phyloP scores from a whole-genome alignment of 192 early-diverging fungal species.

The Umbelopsis isabellina region DNA sequence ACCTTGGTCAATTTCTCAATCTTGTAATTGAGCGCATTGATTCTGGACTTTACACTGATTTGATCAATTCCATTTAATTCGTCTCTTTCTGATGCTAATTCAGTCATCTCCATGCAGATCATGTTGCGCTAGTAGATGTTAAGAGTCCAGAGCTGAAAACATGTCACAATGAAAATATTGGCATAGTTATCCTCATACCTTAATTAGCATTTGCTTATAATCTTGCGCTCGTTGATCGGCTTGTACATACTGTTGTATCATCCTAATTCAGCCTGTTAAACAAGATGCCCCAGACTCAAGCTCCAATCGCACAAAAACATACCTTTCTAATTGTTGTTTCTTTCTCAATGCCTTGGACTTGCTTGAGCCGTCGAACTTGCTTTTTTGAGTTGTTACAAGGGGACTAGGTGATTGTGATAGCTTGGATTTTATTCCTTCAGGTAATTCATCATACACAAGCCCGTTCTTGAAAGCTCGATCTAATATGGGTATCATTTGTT shows the following conservation, averaged over 20 bases:
- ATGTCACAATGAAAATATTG: no score
- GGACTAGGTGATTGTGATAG: neutral
- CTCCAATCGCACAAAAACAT: neutral
- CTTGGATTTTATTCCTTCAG: conserved; percentile 10
- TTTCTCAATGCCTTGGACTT: neutral
- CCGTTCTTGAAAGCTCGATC: conserved; percentile 7
- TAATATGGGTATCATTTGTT: conserved; percentile 12
- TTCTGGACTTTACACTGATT: neutral
- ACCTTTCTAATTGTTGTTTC: neutral
- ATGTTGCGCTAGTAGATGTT: conserved; percentile 1
- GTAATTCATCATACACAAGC: conserved; percentile 4
- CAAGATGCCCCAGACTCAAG: neutral
- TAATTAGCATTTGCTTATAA: conserved; percentile 12
- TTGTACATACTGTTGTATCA: conserved; percentile 14
- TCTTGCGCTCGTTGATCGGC: conserved; percentile 3
- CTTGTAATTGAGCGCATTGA: neutral
- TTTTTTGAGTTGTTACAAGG: neutral
- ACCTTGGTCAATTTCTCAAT: neutral
- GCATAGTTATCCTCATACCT: neutral
- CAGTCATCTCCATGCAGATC: conserved; percentile 1
- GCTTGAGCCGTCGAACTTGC: neutral
- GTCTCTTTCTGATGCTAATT: neutral
- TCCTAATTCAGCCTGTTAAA: neutral
- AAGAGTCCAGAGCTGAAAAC: neutral
- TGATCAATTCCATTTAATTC: neutral